Base-by-base conservation (phyloP, 345 rosid species). In the Draba incana region DNA sequence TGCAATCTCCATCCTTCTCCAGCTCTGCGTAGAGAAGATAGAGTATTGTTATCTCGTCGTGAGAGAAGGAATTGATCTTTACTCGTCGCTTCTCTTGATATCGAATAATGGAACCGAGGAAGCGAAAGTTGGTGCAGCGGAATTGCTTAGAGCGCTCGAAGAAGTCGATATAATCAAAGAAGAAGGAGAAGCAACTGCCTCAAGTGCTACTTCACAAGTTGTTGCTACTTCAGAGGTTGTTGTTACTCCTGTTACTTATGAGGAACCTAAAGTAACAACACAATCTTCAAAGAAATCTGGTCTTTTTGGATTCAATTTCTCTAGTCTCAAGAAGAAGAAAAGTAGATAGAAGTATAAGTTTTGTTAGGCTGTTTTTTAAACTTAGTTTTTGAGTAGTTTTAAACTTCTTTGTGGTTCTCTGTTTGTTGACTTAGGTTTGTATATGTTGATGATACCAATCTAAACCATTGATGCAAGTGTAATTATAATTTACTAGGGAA, bases 81-180 rank as follows among this genome's bases (percentile, higher is more conserved):
- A 88, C 66, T 82, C 97, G 14, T 72, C 80, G 44, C 88, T 90
- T 14, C 24, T 72, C 35, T 27, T n/a, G 42, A 70, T 88, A 69
- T 77, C 92, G 3, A 56, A 64, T 6, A 87, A 87, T 50, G 98
- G 98, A 50, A 85, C 77, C 12, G 87, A 85, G 12, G 83, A 80
- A 62, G 88, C 82, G 2, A 85, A 77, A 72, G 80, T 57, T 10
- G 44, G 67, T 9, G 98, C 97, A 30, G 48, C 77, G 3, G 97
- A 90, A 62, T 69, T 93, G 76, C 89, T 83, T 53, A 82, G 96
- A 79, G 79, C 87, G 43, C 80, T 93, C 24, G 78, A 77, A 69
- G 90, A 81, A 42, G 67, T 77, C 10, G 50, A 69, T 12, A 48
- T 15, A 13, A 66, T 8, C 16, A 30, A 48, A 67, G 70, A 74